Conservation (phyloP, 345 rosid species). For the Brassica carinata region DNA sequence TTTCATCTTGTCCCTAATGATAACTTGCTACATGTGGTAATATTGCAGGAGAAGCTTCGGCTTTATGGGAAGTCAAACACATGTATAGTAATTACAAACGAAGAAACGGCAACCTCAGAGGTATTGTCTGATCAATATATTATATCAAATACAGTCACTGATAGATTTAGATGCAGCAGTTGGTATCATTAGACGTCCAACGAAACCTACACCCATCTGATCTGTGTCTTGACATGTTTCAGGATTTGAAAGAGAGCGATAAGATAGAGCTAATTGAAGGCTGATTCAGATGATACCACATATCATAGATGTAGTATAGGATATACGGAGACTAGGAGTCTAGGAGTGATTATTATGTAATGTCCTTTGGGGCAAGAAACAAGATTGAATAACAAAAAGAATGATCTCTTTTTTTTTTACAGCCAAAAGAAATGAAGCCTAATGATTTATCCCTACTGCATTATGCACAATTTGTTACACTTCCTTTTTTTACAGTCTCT, state of each 20-base stretch:
- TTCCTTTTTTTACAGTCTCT: background rate
- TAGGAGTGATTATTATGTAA: background rate
- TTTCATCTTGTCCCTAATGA: background rate
- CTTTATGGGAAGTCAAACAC: constrained; percentile 51
- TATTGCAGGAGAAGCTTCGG: constrained; percentile 68
- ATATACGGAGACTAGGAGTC: background rate
- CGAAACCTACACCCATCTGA: background rate
- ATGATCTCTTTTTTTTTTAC: background rate
- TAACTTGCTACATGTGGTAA: constrained; percentile 19
- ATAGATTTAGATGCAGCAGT: constrained; percentile 12
- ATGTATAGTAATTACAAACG: constrained; percentile 48
- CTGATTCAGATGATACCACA: constrained; percentile 12
- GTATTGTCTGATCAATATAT: constrained; percentile 39
- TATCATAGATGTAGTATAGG: background rate
- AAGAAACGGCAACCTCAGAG: constrained; percentile 49
- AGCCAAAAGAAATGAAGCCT: background rate
- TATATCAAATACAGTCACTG: background rate
- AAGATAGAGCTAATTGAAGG: constrained; percentile 33
- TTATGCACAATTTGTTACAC: background rate
- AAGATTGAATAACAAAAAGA: background rate
- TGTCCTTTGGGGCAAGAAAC: background rate
- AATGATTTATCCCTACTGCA: background rate
- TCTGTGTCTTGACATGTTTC: constrained; percentile 26
- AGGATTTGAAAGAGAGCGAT: constrained; percentile 30
- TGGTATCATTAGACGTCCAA: background rate